Evolutionary conservation across 2,329 filamentous ascomycete genomes (phyloP).

Genomic region (Paecilomyces dactylethromorphus): DNA sequence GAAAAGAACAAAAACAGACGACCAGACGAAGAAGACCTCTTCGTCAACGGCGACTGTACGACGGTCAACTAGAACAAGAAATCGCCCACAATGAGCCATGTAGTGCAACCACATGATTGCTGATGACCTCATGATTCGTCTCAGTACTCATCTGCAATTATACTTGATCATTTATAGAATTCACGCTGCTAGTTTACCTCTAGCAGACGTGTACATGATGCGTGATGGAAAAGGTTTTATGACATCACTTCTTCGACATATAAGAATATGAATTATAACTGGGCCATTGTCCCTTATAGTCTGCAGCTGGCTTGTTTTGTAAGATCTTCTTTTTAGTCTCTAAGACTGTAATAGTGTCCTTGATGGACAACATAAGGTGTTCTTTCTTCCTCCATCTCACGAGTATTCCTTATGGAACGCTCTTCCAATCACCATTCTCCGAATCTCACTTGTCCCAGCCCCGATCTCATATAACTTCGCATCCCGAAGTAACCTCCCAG

Average conservation of each 20-base stretch:
- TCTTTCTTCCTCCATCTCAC: conserved; percentile 2
- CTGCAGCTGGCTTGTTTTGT: background rate
- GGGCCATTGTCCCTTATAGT: background rate
- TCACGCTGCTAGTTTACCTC: background rate
- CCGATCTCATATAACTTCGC: conserved; percentile 91
- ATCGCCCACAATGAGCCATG: background rate
- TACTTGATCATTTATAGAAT: background rate
- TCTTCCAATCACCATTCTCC: conserved; percentile 88
- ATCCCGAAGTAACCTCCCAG: conserved; percentile 73
- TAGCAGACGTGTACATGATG: background rate
- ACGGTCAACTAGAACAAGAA: background rate
- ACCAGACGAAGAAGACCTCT: background rate
- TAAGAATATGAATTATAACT: background rate
- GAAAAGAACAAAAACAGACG: background rate
- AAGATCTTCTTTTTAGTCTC: background rate
- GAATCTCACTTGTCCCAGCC: conserved; percentile 88
- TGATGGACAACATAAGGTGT: background rate
- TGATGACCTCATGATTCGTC: background rate
- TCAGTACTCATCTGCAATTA: background rate
- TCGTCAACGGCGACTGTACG: background rate
- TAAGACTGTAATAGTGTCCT: no score
- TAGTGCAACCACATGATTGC: background rate
- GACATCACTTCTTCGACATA: background rate
- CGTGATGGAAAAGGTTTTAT: background rate
- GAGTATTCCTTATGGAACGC: conserved; percentile 83